Evolutionary conservation across 169 alveolate species (phyloP), one percentile per base, ranked within the genome.

Genomic region (Plasmodium malariae): DNA sequence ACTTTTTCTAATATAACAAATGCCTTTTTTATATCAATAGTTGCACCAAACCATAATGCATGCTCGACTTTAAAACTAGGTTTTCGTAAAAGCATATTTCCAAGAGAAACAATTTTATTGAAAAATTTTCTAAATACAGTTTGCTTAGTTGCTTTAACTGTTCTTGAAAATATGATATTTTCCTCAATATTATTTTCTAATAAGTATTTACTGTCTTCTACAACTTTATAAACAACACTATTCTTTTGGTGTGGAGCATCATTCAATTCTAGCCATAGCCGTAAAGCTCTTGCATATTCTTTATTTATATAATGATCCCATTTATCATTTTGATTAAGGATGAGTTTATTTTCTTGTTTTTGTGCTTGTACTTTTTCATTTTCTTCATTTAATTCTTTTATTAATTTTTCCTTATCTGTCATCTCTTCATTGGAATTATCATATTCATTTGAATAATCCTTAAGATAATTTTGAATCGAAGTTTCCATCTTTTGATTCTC

Each of bases 41-140:
- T 88, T 24, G 94, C 94, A 2, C 96, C 96, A 91, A 94, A 92
- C 96, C 96, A 94, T 4, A 94, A 78, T 24, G 96, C 96, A 60
- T 94, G 95, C 45, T 94, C 95, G 9, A 92, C 95, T 45, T 67
- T 87, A 48, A 87, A 89, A 9, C 73, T 59, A 9, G 95, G 89
- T 59, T 74, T 87, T 67, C 93, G 45, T 65, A 94, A 85, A 17
- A 94, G 65, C 71, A 92, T 78, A 51, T 91, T 94, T 49, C 89
- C 93, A 30, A 94, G 88, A 43, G 90, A 88, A n/a, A 59, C 87
- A 55, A 89, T 88, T 68, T 88, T 71, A 32, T 91, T 83, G 36
- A 71, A 80, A 34, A 88, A 45, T 43, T 91, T 90, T 88, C 92
- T 72, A 57, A 91, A 91, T 54, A 71, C 93, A 36, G 93, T 91